phyloP scores from a whole-genome alignment of 305 asterid species.

The Rubia tinctorum region DNA sequence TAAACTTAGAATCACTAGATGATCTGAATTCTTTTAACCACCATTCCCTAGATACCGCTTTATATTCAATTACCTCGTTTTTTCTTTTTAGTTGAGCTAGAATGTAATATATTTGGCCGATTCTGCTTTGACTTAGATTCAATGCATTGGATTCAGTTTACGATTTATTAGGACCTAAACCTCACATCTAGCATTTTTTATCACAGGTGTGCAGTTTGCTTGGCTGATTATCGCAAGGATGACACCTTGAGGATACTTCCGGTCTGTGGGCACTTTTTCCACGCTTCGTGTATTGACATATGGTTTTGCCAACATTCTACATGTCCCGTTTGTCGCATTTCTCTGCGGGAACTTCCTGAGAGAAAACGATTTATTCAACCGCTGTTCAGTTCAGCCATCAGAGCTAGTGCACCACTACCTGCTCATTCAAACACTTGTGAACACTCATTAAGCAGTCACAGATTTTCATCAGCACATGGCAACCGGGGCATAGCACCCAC shows the following conservation, averaged over 20 bases:
- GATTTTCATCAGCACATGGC: slow-evolving; percentile 30
- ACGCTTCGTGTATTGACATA: slow-evolving; percentile 63
- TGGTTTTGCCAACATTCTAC: slow-evolving; percentile 83
- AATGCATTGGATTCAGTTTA: not conserved
- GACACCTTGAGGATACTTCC: slow-evolving; percentile 66
- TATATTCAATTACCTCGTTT: no score
- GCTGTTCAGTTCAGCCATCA: slow-evolving; percentile 39
- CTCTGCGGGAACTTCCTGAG: slow-evolving; percentile 33
- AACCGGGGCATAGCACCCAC: slow-evolving; percentile 18
- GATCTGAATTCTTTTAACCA: no score
- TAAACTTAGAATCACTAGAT: not conserved
- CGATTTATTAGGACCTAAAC: not conserved
- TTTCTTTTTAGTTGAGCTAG: no score
- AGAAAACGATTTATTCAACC: slow-evolving; percentile 34
- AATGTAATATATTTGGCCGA: not conserved
- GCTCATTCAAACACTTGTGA: slow-evolving; percentile 33
- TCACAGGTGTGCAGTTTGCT: slow-evolving; percentile 45
- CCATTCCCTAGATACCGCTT: no score
- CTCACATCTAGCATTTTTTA: not conserved
- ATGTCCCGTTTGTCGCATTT: slow-evolving; percentile 69
- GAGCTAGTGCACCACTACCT: slow-evolving; percentile 40
- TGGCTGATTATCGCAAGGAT: slow-evolving; percentile 60
- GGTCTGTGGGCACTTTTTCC: slow-evolving; percentile 74
- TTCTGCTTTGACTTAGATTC: slow-evolving; percentile 4
- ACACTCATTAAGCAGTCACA: slow-evolving; percentile 34